Evolutionary conservation across 2,329 filamentous ascomycete genomes (phyloP).

Genomic region (Colletotrichum destructivum): DNA sequence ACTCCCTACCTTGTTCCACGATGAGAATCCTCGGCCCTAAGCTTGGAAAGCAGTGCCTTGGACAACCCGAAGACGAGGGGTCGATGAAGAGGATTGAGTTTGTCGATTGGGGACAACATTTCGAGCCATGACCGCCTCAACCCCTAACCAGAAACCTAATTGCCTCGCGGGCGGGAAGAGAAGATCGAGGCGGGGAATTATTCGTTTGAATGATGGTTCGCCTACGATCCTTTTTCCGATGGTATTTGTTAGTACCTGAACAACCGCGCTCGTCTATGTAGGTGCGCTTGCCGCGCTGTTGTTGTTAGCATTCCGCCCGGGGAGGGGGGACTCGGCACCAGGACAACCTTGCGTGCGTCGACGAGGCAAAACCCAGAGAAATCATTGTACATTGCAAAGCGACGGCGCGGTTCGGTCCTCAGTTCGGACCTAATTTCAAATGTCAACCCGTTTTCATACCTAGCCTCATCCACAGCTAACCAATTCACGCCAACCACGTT

Average conservation of each 20-base stretch:
- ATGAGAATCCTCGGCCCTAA: too few relatives aligned
- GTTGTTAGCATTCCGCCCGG: background rate
- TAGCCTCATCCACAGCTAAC: background rate
- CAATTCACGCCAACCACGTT: conserved; percentile 1
- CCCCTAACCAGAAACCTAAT: conserved; percentile 1
- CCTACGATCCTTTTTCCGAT: background rate
- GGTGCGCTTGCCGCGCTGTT: background rate
- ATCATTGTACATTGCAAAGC: too few relatives aligned
- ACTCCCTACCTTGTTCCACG: background rate
- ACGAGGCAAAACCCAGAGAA: too few relatives aligned
- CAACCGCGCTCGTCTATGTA: too few relatives aligned
- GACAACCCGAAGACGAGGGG: background rate
- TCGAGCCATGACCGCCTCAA: background rate
- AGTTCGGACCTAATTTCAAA: background rate
- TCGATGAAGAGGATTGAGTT: conserved; percentile 1
- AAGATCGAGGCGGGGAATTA: background rate
- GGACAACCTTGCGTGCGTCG: background rate
- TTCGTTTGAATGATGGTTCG: background rate
- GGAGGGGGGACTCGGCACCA: background rate
- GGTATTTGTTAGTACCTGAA: background rate
- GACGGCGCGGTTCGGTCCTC: background rate
- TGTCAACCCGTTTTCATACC: background rate
- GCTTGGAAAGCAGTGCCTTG: background rate
- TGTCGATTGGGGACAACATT: conserved; percentile 1
- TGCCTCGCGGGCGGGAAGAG: background rate